These are phyloP conservation scores for Venturia oleaginea DNA, from an alignment of 2,329 filamentous ascomycete genomes.

Conservation along the genomic window DNA sequence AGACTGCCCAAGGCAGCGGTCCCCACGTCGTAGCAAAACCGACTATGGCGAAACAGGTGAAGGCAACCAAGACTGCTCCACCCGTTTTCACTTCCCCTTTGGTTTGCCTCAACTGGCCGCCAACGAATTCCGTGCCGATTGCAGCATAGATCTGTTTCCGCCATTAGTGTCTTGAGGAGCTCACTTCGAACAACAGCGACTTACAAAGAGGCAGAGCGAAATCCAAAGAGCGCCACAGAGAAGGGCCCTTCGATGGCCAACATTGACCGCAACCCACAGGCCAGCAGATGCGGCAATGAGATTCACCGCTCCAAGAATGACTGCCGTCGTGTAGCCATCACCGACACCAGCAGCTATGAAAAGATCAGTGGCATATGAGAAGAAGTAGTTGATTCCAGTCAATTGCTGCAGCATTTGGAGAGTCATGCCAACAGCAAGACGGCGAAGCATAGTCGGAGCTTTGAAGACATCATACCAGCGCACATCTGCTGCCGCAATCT, in stretches of 20 bases:
- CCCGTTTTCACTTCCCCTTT: conserved; percentile 21
- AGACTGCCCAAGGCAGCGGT: conserved; percentile 61
- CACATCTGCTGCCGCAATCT: conserved; percentile 42
- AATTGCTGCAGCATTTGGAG: conserved; percentile 60
- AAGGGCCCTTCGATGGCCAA: conserved; percentile 35
- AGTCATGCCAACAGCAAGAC: conserved; percentile 37
- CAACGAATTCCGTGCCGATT: conserved; percentile 17
- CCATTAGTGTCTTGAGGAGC: neutral
- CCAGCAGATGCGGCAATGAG: conserved; percentile 37
- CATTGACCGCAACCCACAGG: conserved; percentile 38
- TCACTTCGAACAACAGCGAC: neutral
- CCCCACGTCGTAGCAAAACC: conserved; percentile 63
- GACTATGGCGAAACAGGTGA: conserved; percentile 59
- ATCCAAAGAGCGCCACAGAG: conserved; percentile 39
- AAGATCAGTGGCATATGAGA: conserved; percentile 42
- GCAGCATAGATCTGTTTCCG: neutral
- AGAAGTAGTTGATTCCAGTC: conserved; percentile 60
- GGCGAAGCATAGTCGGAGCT: conserved; percentile 47
- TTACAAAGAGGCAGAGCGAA: conserved; percentile 48
- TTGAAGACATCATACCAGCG: conserved; percentile 43
- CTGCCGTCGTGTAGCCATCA: conserved; percentile 37
- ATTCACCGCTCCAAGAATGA: conserved; percentile 40
- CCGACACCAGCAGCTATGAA: conserved; percentile 32
- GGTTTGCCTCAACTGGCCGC: conserved; percentile 15
- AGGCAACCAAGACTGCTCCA: conserved; percentile 55